Evolutionary conservation across 2,329 filamentous ascomycete species (phyloP).

Genomic region (Scortechinia acanthostroma): DNA sequence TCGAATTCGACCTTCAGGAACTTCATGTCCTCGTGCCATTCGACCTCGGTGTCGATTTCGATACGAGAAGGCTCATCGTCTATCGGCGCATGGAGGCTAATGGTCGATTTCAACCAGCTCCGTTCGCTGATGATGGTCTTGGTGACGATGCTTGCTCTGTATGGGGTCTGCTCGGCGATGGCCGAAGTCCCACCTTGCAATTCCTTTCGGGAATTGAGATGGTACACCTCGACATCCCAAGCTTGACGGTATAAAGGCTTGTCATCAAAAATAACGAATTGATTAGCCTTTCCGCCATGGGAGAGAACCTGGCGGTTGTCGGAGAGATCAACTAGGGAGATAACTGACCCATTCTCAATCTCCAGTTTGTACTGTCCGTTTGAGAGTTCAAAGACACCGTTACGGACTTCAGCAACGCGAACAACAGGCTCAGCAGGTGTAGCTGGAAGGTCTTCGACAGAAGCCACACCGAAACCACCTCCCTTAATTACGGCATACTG

Average conservation of each 20-base stretch:
- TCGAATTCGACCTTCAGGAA: conserved; percentile 69
- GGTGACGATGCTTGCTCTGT: conserved; percentile 48
- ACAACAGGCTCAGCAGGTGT: conserved; percentile 14
- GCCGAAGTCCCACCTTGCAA: conserved; percentile 34
- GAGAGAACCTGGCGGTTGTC: conserved; percentile 45
- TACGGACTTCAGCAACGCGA: conserved; percentile 36
- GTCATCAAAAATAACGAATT: conserved; percentile 62
- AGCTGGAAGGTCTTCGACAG: too few species aligned
- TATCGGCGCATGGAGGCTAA: conserved; percentile 43
- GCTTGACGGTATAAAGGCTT: conserved; percentile 68
- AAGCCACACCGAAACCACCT: too few species aligned
- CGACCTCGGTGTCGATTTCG: conserved; percentile 52
- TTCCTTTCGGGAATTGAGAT: conserved; percentile 55
- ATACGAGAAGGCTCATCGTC: conserved; percentile 38
- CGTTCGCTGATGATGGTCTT: conserved; percentile 57
- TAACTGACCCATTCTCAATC: conserved; percentile 50
- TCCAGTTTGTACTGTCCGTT: conserved; percentile 46
- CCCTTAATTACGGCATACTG: too few species aligned
- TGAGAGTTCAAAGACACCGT: conserved; percentile 44
- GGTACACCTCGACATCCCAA: conserved; percentile 66
- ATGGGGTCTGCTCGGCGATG: conserved; percentile 39
- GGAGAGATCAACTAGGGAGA: conserved; percentile 49
- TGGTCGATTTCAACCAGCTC: conserved; percentile 58
- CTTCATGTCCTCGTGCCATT: conserved; percentile 65
- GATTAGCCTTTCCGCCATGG: conserved; percentile 46